phyloP scores from a whole-genome alignment of 345 rosid genomes.

The Citropsis articulata region DNA sequence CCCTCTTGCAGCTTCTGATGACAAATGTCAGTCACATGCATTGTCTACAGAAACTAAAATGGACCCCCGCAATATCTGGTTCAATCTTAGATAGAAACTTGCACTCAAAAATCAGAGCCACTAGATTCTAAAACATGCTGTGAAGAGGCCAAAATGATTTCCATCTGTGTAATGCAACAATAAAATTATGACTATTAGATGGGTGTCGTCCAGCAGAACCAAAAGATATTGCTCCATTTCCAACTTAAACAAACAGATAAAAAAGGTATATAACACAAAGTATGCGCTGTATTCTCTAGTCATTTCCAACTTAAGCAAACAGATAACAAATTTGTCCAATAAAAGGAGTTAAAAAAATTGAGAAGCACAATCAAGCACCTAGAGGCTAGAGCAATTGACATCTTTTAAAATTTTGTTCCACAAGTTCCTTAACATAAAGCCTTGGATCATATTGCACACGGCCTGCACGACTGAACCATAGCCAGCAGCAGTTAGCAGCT shows the following conservation, averaged over 20 bases:
- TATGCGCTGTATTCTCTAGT: neutral
- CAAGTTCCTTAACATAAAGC: neutral
- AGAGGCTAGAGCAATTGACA: neutral
- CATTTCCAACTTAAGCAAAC: no score
- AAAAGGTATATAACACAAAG: neutral
- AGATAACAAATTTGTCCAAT: neutral
- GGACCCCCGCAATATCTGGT: constrained; percentile 9
- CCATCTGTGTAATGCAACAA: constrained; percentile 1
- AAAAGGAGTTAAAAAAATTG: neutral
- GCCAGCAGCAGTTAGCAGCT: neutral
- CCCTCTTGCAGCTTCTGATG: neutral
- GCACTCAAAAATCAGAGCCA: neutral
- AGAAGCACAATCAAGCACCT: neutral
- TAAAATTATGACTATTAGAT: neutral
- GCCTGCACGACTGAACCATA: neutral
- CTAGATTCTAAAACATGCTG: constrained; percentile 6
- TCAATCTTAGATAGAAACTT: constrained; percentile 14
- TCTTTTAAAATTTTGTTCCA: neutral
- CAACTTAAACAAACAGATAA: neutral
- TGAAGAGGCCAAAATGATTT: constrained; percentile 1
- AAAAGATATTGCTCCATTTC: neutral
- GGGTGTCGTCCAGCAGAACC: neutral
- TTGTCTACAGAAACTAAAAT: constrained; percentile 8
- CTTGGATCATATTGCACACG: neutral
- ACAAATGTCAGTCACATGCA: constrained; percentile 13